Evolutionary conservation across 176 grass and related monocot species (phyloP).

Genomic region (Carex myosuroides): DNA sequence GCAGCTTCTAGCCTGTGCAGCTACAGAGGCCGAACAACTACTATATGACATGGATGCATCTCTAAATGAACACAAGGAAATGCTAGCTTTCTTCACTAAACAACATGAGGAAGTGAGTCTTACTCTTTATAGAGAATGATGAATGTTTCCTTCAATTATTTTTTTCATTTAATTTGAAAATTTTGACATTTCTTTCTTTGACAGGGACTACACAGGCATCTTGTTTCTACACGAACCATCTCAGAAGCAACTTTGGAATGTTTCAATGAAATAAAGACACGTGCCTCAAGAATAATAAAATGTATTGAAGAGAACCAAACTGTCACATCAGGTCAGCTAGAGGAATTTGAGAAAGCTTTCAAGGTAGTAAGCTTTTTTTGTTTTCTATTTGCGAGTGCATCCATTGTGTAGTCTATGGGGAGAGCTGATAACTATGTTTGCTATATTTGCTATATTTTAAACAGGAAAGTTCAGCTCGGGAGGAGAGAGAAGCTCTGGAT

Average conservation of each 20-base stretch:
- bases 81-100: slow-evolving; percentile 46
- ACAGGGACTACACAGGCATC: slow-evolving; percentile 52
- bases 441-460: slow-evolving; percentile 15
- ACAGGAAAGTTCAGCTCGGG: slow-evolving; percentile 52
- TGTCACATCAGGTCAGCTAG: slow-evolving; percentile 25
- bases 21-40: slow-evolving; percentile 58
- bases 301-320: slow-evolving; percentile 48
- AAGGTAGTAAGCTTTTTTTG: slow-evolving; percentile 40
- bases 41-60: slow-evolving; percentile 45
- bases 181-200: not conserved
- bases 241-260: slow-evolving; percentile 56
- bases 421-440: not conserved
- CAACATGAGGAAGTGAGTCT: slow-evolving; percentile 49
- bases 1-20: slow-evolving; percentile 58
- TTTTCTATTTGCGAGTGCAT: not conserved
- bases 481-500: slow-evolving; percentile 51
- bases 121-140: not conserved
- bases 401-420: not conserved
- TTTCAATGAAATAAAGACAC: slow-evolving; percentile 38
- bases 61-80: slow-evolving; percentile 49
- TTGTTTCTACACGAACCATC: slow-evolving; percentile 58
- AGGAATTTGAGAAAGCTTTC: slow-evolving; percentile 62
- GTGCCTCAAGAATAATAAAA: slow-evolving; percentile 33
- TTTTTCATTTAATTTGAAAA: not conserved
- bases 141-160: slow-evolving; percentile 10